Percentiles rank a stretch among this genome's conserved stretches.
These are phyloP conservation scores for Amanita thiersii DNA, from an alignment of 768 basidiomycete species.

Conservation along the genomic window DNA sequence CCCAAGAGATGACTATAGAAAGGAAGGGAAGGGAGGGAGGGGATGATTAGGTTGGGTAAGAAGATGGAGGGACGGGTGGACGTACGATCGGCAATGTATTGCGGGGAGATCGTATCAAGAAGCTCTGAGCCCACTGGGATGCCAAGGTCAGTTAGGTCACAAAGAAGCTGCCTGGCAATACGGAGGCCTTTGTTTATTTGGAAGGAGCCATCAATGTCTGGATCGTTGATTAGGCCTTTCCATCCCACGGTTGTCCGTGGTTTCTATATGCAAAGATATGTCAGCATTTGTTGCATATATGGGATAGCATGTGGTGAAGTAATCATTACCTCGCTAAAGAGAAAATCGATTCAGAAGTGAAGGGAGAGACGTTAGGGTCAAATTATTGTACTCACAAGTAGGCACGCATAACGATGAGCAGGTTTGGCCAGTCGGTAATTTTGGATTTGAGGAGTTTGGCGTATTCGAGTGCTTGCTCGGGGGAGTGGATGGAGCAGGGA, in stretches of 20 bases:
- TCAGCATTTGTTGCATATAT: not conserved
- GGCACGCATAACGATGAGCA: slow-evolving; percentile 91
- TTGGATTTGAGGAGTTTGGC: slow-evolving; percentile 65
- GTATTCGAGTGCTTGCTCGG: slow-evolving; percentile 80
- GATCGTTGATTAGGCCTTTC: slow-evolving; percentile 95
- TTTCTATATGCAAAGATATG: slow-evolving; percentile 49
- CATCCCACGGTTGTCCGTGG: slow-evolving; percentile 96
- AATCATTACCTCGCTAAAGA: slow-evolving; percentile 25
- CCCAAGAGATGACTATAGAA: slow-evolving; percentile 70
- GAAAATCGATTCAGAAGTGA: slow-evolving; percentile 8
- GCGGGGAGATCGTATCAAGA: slow-evolving; percentile 72
- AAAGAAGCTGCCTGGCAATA: slow-evolving; percentile 79
- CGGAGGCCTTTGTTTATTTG: slow-evolving; percentile 95
- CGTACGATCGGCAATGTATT: slow-evolving; percentile 73
- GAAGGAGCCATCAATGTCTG: slow-evolving; percentile 92
- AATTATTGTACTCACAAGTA: slow-evolving; percentile 72
- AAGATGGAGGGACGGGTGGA: slow-evolving; percentile 5
- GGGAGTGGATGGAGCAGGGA: slow-evolving; percentile 91
- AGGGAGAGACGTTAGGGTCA: slow-evolving; percentile 7
- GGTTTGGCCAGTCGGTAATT: slow-evolving; percentile 59
- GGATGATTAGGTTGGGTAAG: not conserved
- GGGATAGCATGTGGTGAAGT: not conserved
- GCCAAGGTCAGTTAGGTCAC: slow-evolving; percentile 83
- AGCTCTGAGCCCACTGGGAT: slow-evolving; percentile 93
- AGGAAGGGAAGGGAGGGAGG: not conserved